These are phyloP conservation scores for Aspergillus sp. DNA, from an alignment of 2,329 filamentous ascomycete genomes.

Conservation along the genomic window DNA sequence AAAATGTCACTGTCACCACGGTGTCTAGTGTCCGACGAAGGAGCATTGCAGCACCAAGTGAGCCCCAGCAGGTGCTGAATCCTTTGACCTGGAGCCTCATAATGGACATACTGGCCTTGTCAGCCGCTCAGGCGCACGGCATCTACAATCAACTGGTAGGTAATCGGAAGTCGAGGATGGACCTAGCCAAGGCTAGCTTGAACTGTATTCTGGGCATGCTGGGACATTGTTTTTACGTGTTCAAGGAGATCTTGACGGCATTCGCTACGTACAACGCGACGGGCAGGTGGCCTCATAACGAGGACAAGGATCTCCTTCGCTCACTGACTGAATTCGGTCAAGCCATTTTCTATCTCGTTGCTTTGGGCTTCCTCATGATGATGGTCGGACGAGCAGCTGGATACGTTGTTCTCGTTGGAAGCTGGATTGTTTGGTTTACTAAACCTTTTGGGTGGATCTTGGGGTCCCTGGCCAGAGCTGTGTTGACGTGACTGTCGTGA, in stretches of 20 bases:
- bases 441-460: slow-evolving; percentile 33
- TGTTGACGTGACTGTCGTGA: slow-evolving; percentile 19
- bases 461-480: slow-evolving; percentile 23
- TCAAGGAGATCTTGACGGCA: slow-evolving; percentile 21
- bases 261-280: slow-evolving; percentile 30
- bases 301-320: slow-evolving; percentile 25
- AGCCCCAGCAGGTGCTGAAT: slow-evolving; percentile 9
- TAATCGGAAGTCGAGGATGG: slow-evolving; percentile 20
- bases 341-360: slow-evolving; percentile 31
- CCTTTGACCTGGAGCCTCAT: slow-evolving; percentile 26
- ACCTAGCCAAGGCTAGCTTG: slow-evolving; percentile 17
- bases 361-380: slow-evolving; percentile 31
- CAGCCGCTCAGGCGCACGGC: slow-evolving; percentile 25
- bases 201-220: slow-evolving; percentile 29
- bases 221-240: slow-evolving; percentile 29
- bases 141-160: slow-evolving; percentile 19
- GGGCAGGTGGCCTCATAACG: slow-evolving; percentile 28
- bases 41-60: slow-evolving; percentile 9
- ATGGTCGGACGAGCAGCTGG: slow-evolving; percentile 28
- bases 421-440: slow-evolving; percentile 37
- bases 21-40: slow-evolving; percentile 3
- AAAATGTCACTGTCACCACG: neutral
- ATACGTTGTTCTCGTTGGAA: slow-evolving; percentile 31
- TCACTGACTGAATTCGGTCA: slow-evolving; percentile 31
- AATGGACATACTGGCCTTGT: slow-evolving; percentile 29